Base-by-base conservation (phyloP, 2,329 filamentous ascomycete genomes). In the Dryadomyces sulphureus region DNA sequence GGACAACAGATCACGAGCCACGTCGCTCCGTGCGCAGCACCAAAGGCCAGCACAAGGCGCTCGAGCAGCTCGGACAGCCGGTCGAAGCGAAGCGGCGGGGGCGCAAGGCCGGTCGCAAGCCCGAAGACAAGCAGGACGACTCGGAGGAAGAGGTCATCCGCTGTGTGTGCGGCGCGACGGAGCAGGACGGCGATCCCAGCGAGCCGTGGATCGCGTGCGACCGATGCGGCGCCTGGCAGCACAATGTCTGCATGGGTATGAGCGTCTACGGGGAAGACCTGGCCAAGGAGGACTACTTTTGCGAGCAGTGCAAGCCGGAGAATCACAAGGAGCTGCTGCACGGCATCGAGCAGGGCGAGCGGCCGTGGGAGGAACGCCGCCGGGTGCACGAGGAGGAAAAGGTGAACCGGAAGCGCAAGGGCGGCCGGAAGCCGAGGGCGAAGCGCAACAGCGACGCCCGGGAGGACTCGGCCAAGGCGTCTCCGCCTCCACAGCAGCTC, bases 181-280 rank as follows among this genome's bases (percentile, higher is more conserved):
- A 85, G 55, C 83, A 88, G 54, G 84, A 89, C 49, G 85, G 90
- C 54, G 85, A 93, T 54, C 81, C 85, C 14, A 85, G 84, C 53
- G 82, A 92, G 55, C 81, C 88, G 45, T 96, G 94, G 88, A 94
- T 98, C 57, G 87, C 84, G 50, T 98, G 92, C 67, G 92, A 98
- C 62, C 77, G 76, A 41, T 98, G 92, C 63, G 79, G 78, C 42
- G 90, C 83, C 38, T 98, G 92, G 92, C 92, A 98, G 64, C 92
- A 98, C 64, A 95, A 95, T 58, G 81, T 93, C 52, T 98, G 92
- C 60, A 86, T 98, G 70, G 87, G 86, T 45, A 77, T 95, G 59
- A 79, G 74, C 56, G 78, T 81, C 41, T 87, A 84, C 55, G 77
- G 81, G 27, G 84, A 89, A 49, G 78, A 89, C 56, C 72, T 86